Base-by-base conservation (phyloP, 768 basidiomycete species). In the Boletus reticuloceps region DNA sequence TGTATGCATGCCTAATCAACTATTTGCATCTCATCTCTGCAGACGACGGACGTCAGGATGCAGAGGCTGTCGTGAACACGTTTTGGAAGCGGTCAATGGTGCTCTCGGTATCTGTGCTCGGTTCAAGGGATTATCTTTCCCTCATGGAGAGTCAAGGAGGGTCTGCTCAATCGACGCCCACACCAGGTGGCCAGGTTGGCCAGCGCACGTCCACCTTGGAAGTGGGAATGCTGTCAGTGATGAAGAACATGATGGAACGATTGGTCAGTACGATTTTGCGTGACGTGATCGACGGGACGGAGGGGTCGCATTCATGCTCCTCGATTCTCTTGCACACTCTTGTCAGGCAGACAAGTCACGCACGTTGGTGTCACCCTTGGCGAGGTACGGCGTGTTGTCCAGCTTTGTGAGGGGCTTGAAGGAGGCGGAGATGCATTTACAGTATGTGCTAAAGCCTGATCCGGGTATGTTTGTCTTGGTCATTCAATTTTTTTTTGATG, bases 211-310 rank as follows among this genome's bases (percentile, higher is more conserved):
- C 79, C 17, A 68, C 81, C 1, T 74, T 93, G 27, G 81, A 89
- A 53, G 64, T 71, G 6, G 84, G 86, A 5, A 88, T 86, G 58
- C 68, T 94, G 12, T 71, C 80, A 0, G 76, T 88, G 53, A 73
- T 98, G 67, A 88, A 86, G 62, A 72, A 78, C 6, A 77, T 77
- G 36, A 78, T 88, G 62, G 95, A 96, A 51, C 79, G 87, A 6
- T 72, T 98, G 19, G 77, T 94, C 0, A 73, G 83, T 0, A 78
- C 84, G 38, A 77, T 96, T 38, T 84, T 90, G 20, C 80, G 93
- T n/a, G 96, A 98, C 66, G 94, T 94, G 2, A 89, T 92, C 51
- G 94, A 97, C 59, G 95, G 94, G 8, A 86, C 91, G 17, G 94
- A 98, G 70, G 91, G 4, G 84, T 98, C 17, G 91, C 95, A 10